These are phyloP conservation scores for Fonsecaea pedrosoi DNA, from an alignment of 2,329 filamentous ascomycete species.

Conservation along the genomic window DNA sequence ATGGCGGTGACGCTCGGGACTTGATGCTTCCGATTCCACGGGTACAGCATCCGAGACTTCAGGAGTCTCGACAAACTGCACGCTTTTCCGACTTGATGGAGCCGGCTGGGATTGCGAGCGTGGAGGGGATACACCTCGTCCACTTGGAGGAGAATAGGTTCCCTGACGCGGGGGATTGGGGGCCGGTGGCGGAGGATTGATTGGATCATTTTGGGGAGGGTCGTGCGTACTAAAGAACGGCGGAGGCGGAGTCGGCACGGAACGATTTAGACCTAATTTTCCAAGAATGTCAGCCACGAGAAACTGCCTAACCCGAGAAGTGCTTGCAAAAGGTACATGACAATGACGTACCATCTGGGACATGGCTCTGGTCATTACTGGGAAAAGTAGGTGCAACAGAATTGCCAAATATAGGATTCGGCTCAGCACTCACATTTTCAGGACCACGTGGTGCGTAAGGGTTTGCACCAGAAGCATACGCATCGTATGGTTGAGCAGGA, in stretches of 20 bases:
- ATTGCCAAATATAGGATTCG: conserved; percentile 42
- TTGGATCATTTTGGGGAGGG: conserved; percentile 22
- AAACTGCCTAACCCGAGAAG: conserved; percentile 5
- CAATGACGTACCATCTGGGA: conserved; percentile 52
- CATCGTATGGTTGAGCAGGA: conserved; percentile 34
- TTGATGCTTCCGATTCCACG: conserved; percentile 27
- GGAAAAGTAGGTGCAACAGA: conserved; percentile 42
- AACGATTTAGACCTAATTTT: conserved; percentile 29
- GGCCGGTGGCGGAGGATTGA: conserved; percentile 8
- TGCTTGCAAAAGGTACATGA: conserved; percentile 29
- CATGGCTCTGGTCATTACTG: conserved; percentile 45
- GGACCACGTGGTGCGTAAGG: conserved; percentile 51
- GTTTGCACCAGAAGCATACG: conserved; percentile 49
- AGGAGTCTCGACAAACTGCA: conserved; percentile 37
- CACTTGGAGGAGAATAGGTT: conserved; percentile 24
- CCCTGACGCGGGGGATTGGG: not conserved
- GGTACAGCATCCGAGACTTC: conserved; percentile 30
- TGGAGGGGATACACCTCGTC: conserved; percentile 27
- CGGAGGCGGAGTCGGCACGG: conserved; percentile 33
- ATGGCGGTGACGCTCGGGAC: conserved; percentile 28
- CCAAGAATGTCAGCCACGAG: conserved; percentile 4
- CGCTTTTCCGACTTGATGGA: conserved; percentile 34
- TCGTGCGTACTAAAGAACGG: conserved; percentile 31
- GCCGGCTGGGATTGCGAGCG: conserved; percentile 32
- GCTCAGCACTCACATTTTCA: conserved; percentile 59